Evolutionary conservation across 225 moss, liverwort and hornwort genomes (phyloP).

Genomic region (Sphagnum contortum): DNA sequence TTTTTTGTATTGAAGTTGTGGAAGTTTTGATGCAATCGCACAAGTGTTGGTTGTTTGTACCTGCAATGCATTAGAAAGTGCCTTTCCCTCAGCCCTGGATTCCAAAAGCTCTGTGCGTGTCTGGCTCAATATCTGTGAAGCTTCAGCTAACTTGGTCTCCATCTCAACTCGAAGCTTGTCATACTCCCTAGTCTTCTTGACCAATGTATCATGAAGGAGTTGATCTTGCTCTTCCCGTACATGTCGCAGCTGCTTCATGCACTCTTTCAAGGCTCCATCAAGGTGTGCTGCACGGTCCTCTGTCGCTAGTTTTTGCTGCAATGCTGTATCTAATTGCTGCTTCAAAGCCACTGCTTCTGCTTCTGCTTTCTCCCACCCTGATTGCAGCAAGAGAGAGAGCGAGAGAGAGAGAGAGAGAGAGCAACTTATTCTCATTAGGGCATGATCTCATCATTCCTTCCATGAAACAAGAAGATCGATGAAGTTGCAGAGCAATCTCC

Average conservation of each 20-base stretch:
- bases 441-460: no score
- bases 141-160: constrained; percentile 47
- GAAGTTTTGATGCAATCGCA: background rate
- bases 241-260: constrained; percentile 58
- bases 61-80: constrained; percentile 49
- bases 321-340: constrained; percentile 43
- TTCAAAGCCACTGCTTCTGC: constrained; percentile 51
- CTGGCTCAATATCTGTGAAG: constrained; percentile 29
- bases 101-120: constrained; percentile 41
- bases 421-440: background rate
- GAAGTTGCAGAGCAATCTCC: no score
- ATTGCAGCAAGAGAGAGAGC: background rate
- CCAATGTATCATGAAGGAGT: constrained; percentile 41
- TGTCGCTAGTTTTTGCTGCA: constrained; percentile 49
- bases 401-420: background rate
- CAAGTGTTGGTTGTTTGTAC: constrained; percentile 6
- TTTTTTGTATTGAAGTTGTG: background rate
- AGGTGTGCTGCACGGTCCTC: constrained; percentile 57
- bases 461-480: no score
- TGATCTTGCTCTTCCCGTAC: constrained; percentile 60
- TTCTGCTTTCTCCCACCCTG: constrained; percentile 72
- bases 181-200: constrained; percentile 51
- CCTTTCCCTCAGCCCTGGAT: constrained; percentile 44
- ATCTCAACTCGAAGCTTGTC: constrained; percentile 55
- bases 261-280: constrained; percentile 64